These are phyloP conservation scores for Hirschfeldia incana DNA, from an alignment of 345 rosid genomes.

Conservation along the genomic window DNA sequence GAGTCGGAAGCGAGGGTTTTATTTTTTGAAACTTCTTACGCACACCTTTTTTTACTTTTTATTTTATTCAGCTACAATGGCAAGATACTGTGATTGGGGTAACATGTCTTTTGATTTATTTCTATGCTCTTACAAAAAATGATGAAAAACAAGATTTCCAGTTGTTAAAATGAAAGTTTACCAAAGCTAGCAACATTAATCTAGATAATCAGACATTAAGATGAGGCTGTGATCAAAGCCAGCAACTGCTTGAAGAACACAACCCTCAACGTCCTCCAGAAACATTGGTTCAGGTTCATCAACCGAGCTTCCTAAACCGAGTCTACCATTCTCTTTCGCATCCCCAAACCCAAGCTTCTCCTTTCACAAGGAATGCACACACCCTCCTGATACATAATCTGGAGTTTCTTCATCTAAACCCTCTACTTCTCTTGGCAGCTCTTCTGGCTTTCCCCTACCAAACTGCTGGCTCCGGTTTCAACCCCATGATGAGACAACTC, in stretches of 20 bases:
- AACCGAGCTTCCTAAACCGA: background rate
- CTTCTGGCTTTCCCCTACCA: constrained; percentile 66
- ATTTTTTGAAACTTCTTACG: no score
- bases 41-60: no score
- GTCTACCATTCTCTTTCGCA: background rate
- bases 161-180: background rate
- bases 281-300: constrained; percentile 64
- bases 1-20: no score
- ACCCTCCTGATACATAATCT: constrained; percentile 43
- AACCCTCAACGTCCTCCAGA: constrained; percentile 57
- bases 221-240: constrained; percentile 85
- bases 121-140: background rate
- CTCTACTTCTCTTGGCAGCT: constrained; percentile 49
- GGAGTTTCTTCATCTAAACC: constrained; percentile 46
- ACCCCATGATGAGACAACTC: constrained; percentile 77
- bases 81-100: background rate
- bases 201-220: constrained; percentile 32
- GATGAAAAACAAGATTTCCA: background rate
- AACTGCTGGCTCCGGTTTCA: constrained; percentile 84
- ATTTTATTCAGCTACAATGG: no score
- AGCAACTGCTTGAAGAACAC: constrained; percentile 61
- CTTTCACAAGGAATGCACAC: no score
- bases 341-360: no score
- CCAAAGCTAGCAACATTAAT: background rate
- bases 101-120: background rate